phyloP scores from a whole-genome alignment of 805 yeast species.

The Wickerhamiella shivajii region DNA sequence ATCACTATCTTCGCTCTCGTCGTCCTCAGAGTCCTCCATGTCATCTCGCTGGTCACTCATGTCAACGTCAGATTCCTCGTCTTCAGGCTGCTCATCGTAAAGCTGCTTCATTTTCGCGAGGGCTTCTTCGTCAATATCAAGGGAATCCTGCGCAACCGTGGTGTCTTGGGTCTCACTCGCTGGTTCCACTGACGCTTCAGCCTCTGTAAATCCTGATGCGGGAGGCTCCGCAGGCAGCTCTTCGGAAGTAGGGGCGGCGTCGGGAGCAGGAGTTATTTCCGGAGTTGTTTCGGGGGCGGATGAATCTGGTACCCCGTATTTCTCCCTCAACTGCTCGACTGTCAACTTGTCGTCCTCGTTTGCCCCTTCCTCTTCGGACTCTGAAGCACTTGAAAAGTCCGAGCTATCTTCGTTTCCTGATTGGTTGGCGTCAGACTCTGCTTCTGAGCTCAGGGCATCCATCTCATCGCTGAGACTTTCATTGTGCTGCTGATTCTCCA shows the following conservation, averaged over 20 bases:
- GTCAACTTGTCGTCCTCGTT: slow-evolving; percentile 37
- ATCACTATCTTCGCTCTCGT: slow-evolving; percentile 24
- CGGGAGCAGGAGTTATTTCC: slow-evolving; percentile 11
- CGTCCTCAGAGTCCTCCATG: slow-evolving; percentile 18
- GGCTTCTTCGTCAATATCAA: background rate
- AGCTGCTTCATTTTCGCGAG: background rate
- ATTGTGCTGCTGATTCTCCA: slow-evolving; percentile 31
- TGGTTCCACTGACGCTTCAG: too few relatives aligned
- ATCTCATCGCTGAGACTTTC: slow-evolving; percentile 44
- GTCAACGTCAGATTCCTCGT: slow-evolving; percentile 2
- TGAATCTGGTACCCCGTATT: too few relatives aligned
- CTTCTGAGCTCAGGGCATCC: slow-evolving; percentile 16
- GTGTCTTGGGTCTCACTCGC: too few relatives aligned
- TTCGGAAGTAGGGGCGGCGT: background rate
- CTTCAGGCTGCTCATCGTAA: slow-evolving; percentile 6
- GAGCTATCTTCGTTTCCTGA: too few relatives aligned
- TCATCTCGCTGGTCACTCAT: slow-evolving; percentile 15
- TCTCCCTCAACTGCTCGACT: slow-evolving; percentile 40
- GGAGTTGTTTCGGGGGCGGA: too few relatives aligned
- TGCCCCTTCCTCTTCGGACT: slow-evolving; percentile 16
- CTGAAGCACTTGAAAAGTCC: slow-evolving; percentile 14
- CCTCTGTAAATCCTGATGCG: too few relatives aligned
- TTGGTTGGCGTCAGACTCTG: slow-evolving; percentile 9
- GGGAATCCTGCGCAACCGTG: slow-evolving; percentile 1
- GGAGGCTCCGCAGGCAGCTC: too few relatives aligned